Conservation (phyloP, 225 moss, liverwort and hornwort species). For the Climacium dendroides region DNA sequence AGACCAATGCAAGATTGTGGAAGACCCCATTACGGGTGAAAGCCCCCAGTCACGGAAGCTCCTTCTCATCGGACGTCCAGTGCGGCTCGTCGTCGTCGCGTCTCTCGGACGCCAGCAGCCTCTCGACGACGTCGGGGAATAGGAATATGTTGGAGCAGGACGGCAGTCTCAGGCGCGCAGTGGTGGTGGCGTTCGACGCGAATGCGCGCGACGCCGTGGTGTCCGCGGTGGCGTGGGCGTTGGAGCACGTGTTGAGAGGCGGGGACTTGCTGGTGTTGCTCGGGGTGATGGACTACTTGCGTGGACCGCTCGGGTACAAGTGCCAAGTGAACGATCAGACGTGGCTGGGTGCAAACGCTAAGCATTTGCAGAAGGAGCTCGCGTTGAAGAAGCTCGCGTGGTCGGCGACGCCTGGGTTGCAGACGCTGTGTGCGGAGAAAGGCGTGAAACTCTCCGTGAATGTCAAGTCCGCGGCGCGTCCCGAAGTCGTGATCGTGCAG, state of each 20-base stretch:
- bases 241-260: neutral
- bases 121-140: neutral
- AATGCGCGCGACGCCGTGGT: conserved; percentile 6
- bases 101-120: neutral
- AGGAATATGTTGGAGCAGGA: neutral
- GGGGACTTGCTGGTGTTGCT: conserved; percentile 8
- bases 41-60: neutral
- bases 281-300: conserved; percentile 16
- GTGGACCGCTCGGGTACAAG: conserved; percentile 38
- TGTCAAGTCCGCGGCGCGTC: conserved; percentile 1
- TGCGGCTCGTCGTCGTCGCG: neutral
- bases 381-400: conserved; percentile 1
- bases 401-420: conserved; percentile 1
- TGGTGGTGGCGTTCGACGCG: conserved; percentile 34
- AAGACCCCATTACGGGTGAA: neutral
- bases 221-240: conserved; percentile 11
- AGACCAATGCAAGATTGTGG: neutral
- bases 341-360: conserved; percentile 12
- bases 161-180: neutral
- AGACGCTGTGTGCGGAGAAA: neutral
- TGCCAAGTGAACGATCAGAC: conserved; percentile 24
- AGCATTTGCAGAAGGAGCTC: conserved; percentile 5
- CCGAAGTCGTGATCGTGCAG: conserved; percentile 11
- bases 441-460: conserved; percentile 9
- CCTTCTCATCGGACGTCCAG: neutral